Base-by-base conservation (phyloP, 805 yeast genomes). In the Lipomyces lipofer region DNA sequence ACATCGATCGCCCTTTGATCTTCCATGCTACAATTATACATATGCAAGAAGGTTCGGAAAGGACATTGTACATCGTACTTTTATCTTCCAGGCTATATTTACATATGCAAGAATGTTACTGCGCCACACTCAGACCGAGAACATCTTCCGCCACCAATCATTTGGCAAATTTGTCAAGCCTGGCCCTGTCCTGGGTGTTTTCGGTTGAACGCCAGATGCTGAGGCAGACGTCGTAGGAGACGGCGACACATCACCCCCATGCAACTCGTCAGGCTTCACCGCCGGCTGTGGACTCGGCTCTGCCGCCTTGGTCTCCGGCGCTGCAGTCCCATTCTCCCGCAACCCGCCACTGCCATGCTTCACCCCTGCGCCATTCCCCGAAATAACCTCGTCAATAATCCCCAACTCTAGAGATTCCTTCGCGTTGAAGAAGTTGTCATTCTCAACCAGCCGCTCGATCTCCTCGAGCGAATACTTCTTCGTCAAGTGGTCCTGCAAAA, bases 341-440 rank as follows among this genome's bases (percentile, higher is more conserved):
- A 43, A 15, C 10, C 25, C 47, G 6, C 47, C 32, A n/a, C 36
- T 25, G 13, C 47, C 32, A 25, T 50, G 25, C 9, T n/a, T 32
- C 15, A 1, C 6, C 5, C 12, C 28, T 7, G 58, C 59, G 38
- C 65, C 59, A 1, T 54, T 53, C 2, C 47, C 60, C 40, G 40
- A 36, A 17, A 69, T 54, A 8, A 70, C 69, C 30, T 66, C 62
- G 49, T 69, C 73, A 9, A 69, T 70, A 25, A 70, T 45, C 1
- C 73, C 73, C 13, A 67, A 36, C 5, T 67, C 69, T 9, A 67
- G 63, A 3, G 71, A 71, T 44, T 70, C 72, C 9, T 58, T 58
- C 4, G 73, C 63, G 25, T 54, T 52, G 24, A 69, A 43, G 39
- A 63, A 70, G 10, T 55, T 59, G 46, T 62, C 65, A 27, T 62